These are phyloP conservation scores for Aspergillus alliaceus DNA, from an alignment of 2,329 filamentous ascomycete genomes.

Conservation along the genomic window DNA sequence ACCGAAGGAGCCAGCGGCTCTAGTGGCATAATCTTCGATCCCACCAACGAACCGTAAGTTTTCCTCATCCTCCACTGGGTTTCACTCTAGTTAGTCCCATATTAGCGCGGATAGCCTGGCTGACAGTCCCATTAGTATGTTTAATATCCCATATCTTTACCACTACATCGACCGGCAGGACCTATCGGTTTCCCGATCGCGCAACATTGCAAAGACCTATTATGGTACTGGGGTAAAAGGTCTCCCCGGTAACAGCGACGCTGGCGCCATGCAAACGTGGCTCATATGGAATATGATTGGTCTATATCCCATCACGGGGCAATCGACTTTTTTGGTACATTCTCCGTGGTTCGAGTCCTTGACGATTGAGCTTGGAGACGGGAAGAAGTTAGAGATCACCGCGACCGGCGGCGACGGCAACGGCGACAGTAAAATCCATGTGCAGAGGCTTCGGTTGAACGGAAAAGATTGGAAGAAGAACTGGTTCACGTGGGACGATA, in stretches of 20 bases:
- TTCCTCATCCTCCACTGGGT: background rate
- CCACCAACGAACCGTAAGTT: conserved; percentile 63
- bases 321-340: conserved; percentile 66
- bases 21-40: conserved; percentile 62
- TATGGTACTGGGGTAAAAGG: conserved; percentile 58
- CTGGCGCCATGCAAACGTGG: conserved; percentile 72
- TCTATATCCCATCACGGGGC: conserved; percentile 66
- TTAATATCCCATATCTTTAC: conserved; percentile 68
- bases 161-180: conserved; percentile 66
- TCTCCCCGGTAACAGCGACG: conserved; percentile 69
- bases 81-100: background rate
- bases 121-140: conserved; percentile 37
- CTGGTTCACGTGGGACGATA: conserved; percentile 66
- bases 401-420: conserved; percentile 50
- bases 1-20: conserved; percentile 28
- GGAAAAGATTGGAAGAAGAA: conserved; percentile 61
- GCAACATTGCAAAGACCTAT: conserved; percentile 59
- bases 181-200: conserved; percentile 58
- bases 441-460: conserved; percentile 67
- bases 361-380: conserved; percentile 58
- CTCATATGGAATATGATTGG: conserved; percentile 69
- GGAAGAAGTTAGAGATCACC: conserved; percentile 57
- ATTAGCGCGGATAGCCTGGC: background rate
- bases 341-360: conserved; percentile 64
- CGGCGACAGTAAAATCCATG: conserved; percentile 53